phyloP scores from a whole-genome alignment of 1,284 basidiomycete genomes.

The Thecaphora thlaspeos region DNA sequence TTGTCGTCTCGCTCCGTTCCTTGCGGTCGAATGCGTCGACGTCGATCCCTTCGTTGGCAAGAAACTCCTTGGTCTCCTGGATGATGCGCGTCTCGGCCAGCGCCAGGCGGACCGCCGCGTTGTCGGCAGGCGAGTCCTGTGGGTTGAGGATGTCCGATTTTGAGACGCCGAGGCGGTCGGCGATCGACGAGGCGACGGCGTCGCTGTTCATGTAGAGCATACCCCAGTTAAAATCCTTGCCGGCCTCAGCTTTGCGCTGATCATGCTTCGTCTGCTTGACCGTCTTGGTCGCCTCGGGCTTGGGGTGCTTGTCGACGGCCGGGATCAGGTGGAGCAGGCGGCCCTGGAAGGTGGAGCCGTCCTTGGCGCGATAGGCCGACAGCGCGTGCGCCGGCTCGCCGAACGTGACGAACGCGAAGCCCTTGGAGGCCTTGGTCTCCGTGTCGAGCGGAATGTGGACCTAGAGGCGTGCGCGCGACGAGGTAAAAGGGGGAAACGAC shows the following conservation, averaged over 20 bases:
- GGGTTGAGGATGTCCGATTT: conserved; percentile 81
- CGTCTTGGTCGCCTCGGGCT: conserved; percentile 23
- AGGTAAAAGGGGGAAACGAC: neutral
- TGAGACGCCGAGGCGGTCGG: conserved; percentile 74
- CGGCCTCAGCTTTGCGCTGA: conserved; percentile 72
- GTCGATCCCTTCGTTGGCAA: conserved; percentile 63
- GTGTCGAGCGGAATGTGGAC: conserved; percentile 78
- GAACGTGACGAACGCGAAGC: conserved; percentile 73
- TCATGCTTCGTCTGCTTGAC: conserved; percentile 65
- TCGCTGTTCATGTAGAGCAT: conserved; percentile 97
- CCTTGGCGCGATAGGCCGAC: conserved; percentile 73
- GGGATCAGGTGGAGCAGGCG: conserved; percentile 85
- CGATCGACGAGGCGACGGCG: conserved; percentile 79
- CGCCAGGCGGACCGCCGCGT: conserved; percentile 81
- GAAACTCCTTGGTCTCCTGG: conserved; percentile 84
- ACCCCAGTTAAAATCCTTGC: conserved; percentile 91
- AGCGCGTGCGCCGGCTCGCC: conserved; percentile 68
- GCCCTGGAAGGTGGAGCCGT: conserved; percentile 86
- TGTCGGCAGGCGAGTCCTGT: conserved; percentile 28
- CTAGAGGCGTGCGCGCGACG: too few species aligned
- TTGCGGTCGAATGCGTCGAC: conserved; percentile 59
- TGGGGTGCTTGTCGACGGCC: conserved; percentile 66
- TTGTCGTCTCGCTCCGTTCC: conserved; percentile 66
- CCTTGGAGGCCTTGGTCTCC: conserved; percentile 71
- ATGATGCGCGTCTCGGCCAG: conserved; percentile 95